These are phyloP conservation scores for Fragaria iinumae DNA, from an alignment of 306 rosid species.

Conservation along the genomic window DNA sequence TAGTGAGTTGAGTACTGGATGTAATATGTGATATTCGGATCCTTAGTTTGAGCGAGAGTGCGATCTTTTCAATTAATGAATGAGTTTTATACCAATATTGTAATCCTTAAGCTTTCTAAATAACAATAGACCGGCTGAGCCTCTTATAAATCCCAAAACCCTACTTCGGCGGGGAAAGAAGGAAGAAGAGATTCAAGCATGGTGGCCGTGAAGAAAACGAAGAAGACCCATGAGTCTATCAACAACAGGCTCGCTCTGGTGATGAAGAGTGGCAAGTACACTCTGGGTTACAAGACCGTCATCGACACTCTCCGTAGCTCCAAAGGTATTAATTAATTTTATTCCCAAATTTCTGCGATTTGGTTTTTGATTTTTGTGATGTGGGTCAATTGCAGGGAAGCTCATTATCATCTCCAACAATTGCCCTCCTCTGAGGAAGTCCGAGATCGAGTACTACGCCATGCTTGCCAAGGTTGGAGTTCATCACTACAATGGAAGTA, in stretches of 20 bases:
- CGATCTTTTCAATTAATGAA: too few species aligned
- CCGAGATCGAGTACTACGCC: conserved; percentile 51
- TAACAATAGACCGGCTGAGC: too few species aligned
- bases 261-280: conserved; percentile 44
- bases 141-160: too few species aligned
- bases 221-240: conserved; percentile 47
- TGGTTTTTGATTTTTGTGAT: background rate
- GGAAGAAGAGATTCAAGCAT: background rate
- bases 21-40: too few species aligned
- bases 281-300: conserved; percentile 43
- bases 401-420: conserved; percentile 43
- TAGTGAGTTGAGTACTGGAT: too few species aligned
- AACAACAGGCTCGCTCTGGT: conserved; percentile 18
- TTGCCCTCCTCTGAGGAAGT: conserved; percentile 44
- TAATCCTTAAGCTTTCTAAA: too few species aligned
- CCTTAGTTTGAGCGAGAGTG: too few species aligned
- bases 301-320: conserved; percentile 37
- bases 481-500: conserved; percentile 50
- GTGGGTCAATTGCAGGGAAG: conserved; percentile 32
- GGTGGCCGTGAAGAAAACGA: conserved; percentile 20
- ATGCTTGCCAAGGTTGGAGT: conserved; percentile 47
- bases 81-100: too few species aligned
- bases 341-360: too few species aligned
- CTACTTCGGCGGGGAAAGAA: background rate
- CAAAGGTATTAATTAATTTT: conserved; percentile 20